phyloP scores from a whole-genome alignment of 768 basidiomycete genomes.

The Leucocoprinus birnbaumii region DNA sequence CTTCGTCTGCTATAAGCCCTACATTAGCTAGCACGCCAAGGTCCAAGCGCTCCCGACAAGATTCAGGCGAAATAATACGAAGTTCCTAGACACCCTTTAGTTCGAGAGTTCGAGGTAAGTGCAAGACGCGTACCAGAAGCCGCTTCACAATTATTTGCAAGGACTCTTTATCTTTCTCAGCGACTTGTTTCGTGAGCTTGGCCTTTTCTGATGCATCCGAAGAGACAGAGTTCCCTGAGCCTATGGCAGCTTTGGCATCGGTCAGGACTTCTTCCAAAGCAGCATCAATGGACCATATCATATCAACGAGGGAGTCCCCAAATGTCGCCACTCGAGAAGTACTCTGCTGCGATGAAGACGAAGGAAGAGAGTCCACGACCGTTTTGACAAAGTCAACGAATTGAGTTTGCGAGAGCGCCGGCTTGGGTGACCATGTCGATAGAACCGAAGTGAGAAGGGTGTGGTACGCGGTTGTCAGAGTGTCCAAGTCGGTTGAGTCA shows the following conservation, averaged over 20 bases:
- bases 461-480: conserved; percentile 66
- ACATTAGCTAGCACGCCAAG: conserved; percentile 56
- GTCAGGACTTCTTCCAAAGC: conserved; percentile 68
- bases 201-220: conserved; percentile 29
- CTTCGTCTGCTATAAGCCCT: conserved; percentile 68
- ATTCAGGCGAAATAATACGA: conserved; percentile 52
- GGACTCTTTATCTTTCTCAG: conserved; percentile 62
- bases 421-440: conserved; percentile 49
- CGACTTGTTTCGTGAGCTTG: conserved; percentile 45
- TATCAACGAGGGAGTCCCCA: conserved; percentile 73
- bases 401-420: conserved; percentile 41
- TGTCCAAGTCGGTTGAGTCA: conserved; percentile 49
- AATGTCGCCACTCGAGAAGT: conserved; percentile 33
- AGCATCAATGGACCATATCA: conserved; percentile 79
- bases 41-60: conserved; percentile 78
- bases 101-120: conserved; percentile 5
- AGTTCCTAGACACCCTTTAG: conserved; percentile 38
- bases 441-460: conserved; percentile 62
- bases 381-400: conserved; percentile 66
- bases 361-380: conserved; percentile 58
- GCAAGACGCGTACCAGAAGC: conserved; percentile 48
- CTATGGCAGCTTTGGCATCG: conserved; percentile 47
- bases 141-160: conserved; percentile 56
- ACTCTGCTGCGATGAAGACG: conserved; percentile 60
- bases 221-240: conserved; percentile 29